Conservation (phyloP, 495 filamentous ascomycete species). For the Terfezia boudieri region DNA sequence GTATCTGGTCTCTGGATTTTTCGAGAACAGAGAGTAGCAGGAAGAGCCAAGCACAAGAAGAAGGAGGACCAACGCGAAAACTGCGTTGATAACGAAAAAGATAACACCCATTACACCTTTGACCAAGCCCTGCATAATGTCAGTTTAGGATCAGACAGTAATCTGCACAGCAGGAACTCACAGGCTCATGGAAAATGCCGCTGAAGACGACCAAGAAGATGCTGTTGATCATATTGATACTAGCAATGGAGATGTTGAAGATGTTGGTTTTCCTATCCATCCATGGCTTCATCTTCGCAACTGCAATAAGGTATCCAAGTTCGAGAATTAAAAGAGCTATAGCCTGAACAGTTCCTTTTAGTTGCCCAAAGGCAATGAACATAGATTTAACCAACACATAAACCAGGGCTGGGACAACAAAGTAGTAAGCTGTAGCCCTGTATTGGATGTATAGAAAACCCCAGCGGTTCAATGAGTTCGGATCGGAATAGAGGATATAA, state of each 20-base stretch:
- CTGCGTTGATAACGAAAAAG: conserved; percentile 81
- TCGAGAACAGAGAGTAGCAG: conserved; percentile 58
- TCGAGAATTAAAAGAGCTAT: conserved; percentile 73
- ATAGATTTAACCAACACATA: conserved; percentile 74
- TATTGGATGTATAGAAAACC: conserved; percentile 97
- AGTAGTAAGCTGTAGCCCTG: conserved; percentile 91
- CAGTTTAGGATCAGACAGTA: conserved; percentile 1
- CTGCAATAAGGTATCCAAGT: conserved; percentile 51
- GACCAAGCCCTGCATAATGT: conserved; percentile 37
- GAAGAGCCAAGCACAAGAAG: conserved; percentile 75
- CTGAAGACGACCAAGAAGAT: conserved; percentile 71
- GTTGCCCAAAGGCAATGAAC: conserved; percentile 73
- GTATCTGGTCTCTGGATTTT: conserved; percentile 91
- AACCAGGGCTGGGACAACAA: conserved; percentile 58
- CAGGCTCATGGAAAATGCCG: conserved; percentile 67
- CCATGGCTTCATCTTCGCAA: conserved; percentile 70
- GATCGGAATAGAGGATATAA: conserved; percentile 93
- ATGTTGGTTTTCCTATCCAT: conserved; percentile 99
- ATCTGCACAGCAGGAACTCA: conserved; percentile 20
- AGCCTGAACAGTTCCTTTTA: conserved; percentile 52
- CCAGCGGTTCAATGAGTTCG: conserved; percentile 86
- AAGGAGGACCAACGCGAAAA: conserved; percentile 64
- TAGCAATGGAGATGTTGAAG: conserved; percentile 84
- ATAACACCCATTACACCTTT: conserved; percentile 85
- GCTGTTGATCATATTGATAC: conserved; percentile 74